Base-by-base conservation (phyloP, 1,284 basidiomycete genomes). In the Garcileccinum viscosum region DNA sequence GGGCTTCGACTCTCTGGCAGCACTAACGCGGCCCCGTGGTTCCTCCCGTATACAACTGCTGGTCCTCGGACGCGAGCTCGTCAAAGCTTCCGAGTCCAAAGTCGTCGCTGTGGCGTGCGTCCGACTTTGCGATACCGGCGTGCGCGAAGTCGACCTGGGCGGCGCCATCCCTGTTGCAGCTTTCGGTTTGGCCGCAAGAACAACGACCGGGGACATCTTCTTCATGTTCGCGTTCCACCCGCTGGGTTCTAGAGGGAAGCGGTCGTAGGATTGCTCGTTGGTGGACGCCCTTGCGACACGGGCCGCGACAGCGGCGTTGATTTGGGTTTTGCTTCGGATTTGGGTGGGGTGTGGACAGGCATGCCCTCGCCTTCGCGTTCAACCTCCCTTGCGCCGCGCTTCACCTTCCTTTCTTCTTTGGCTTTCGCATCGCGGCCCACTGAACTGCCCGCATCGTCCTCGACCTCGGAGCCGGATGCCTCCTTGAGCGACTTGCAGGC, bases 41-140 rank as follows among this genome's bases (percentile, higher is more conserved):
- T 72, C 76, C 22, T 79, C 78, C n/a, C 71, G 70, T 32, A 72
- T 70, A 17, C 9, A 63, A 53, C 74, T 80, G 53, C 76, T 69
- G 11, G 75, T 81, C 66, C 75, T 75, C 6, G 71, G 76, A 35
- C 67, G 72, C 1, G 62, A 66, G n/a, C 19, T 71, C 3, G 66
- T 70, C 15, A 71, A 72, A 6, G 58, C 68, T 19, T 80, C 79
- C 1, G 78, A 80, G 66, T 80, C 77, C 0, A 78, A 78, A 4
- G 47, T 50, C 6, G 47, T 24, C 27, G 24, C 4, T 27, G 64
- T 67, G 1, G 50, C 44, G 38, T 70, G 71, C 0, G 58, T 69
- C 11, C 69, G 70, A 62, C 72, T 75, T 62, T 77, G 78, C 22
- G 74, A 79, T 40, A 73, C 44, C 3, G 76, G 40, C 35, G 71